These are phyloP conservation scores for Cordia subcordata DNA, from an alignment of 257 asterid genomes.

Conservation along the genomic window DNA sequence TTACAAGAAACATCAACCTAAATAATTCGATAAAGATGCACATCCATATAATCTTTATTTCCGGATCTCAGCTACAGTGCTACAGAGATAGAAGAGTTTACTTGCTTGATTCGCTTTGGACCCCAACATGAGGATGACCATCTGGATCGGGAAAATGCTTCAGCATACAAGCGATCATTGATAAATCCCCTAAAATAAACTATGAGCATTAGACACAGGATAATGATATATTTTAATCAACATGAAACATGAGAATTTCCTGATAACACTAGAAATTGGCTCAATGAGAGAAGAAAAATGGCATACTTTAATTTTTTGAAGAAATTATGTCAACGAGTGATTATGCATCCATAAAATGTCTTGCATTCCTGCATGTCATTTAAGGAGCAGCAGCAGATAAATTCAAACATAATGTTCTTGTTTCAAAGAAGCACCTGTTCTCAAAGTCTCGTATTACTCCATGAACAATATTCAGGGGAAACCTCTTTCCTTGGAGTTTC, in stretches of 20 bases:
- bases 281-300: neutral
- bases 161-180: slow-evolving; percentile 82
- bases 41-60: neutral
- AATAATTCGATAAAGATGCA: neutral
- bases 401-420: neutral
- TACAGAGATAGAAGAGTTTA: slow-evolving; percentile 25
- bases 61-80: neutral
- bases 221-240: slow-evolving; percentile 4
- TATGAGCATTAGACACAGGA: slow-evolving; percentile 12
- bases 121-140: slow-evolving; percentile 98
- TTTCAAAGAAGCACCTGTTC: slow-evolving; percentile 45
- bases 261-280: neutral
- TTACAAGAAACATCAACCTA: too few species aligned
- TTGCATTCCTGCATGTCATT: neutral
- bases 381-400: neutral
- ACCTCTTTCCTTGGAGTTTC: slow-evolving; percentile 57
- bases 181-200: slow-evolving; percentile 61
- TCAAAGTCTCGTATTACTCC: slow-evolving; percentile 62
- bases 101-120: slow-evolving; percentile 78
- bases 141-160: slow-evolving; percentile 73
- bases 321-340: neutral
- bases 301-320: neutral
- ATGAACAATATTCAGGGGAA: slow-evolving; percentile 46
- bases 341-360: slow-evolving; percentile 2
- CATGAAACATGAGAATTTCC: slow-evolving; percentile 8